Evolutionary conservation across 257 asterid species (phyloP).

Genomic region (Solanum clarkiae): DNA sequence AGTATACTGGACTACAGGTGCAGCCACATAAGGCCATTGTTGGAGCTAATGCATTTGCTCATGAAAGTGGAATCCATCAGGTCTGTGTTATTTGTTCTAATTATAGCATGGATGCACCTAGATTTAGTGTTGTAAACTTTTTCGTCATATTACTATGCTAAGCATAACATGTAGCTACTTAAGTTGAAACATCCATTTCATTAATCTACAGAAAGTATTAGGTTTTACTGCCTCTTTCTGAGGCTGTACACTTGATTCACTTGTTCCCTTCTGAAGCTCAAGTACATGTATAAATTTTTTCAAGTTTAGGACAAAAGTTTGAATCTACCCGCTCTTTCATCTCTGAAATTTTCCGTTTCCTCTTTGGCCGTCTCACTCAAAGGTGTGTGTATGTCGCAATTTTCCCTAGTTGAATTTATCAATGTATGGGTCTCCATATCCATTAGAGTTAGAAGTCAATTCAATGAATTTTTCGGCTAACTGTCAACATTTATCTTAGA

Average conservation of each 20-base stretch:
- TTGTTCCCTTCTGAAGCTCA: background rate
- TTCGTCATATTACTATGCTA: background rate
- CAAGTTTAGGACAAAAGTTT: background rate
- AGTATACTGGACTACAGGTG: conserved; percentile 72
- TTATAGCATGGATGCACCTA: background rate
- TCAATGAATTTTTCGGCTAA: background rate
- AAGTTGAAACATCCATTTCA: background rate
- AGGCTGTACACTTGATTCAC: background rate
- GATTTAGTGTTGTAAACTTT: background rate
- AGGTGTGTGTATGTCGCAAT: background rate
- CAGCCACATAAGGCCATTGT: conserved; percentile 99
- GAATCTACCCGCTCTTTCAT: background rate
- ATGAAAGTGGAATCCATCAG: conserved; percentile 99
- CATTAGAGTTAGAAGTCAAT: background rate
- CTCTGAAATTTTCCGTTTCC: background rate
- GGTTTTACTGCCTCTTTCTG: background rate
- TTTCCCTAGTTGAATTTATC: background rate
- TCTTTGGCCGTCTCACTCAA: background rate
- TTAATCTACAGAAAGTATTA: background rate
- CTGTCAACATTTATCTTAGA: background rate
- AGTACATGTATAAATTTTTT: background rate
- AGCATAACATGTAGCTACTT: background rate
- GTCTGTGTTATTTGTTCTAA: conserved; percentile 15
- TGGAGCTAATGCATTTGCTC: conserved; percentile 98
- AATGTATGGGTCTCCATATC: background rate